phyloP scores from a whole-genome alignment of 1,139 yeast species.

The Zygotorulaspora mrakii region DNA sequence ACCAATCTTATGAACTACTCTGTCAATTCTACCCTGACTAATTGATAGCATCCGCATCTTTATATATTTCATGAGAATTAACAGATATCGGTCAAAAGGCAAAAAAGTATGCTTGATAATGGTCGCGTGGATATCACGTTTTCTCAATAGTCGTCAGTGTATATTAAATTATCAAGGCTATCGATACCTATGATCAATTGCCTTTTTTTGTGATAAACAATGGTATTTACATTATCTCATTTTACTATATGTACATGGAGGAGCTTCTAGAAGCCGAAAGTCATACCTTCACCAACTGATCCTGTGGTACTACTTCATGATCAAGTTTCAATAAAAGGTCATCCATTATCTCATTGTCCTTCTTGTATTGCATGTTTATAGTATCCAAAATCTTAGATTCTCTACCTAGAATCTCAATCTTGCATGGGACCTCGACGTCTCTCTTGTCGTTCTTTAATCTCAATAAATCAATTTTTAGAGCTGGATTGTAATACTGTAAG shows the following conservation, averaged over 20 bases:
- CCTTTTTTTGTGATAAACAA: too few relatives aligned
- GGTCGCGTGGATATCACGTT: background rate
- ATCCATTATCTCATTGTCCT: constrained; percentile 28
- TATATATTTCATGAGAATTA: background rate
- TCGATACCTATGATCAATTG: too few relatives aligned
- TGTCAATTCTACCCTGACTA: too few relatives aligned
- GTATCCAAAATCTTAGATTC: constrained; percentile 22
- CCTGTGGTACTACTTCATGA: constrained; percentile 26
- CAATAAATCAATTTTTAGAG: constrained; percentile 56
- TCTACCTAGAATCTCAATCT: constrained; percentile 31
- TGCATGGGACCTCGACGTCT: constrained; percentile 29
- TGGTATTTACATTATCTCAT: constrained; percentile 1
- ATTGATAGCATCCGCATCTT: too few relatives aligned
- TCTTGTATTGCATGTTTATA: constrained; percentile 32
- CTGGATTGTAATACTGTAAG: constrained; percentile 77
- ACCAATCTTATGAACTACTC: too few relatives aligned
- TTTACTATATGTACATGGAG: background rate
- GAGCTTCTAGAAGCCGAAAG: background rate
- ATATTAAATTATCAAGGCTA: too few relatives aligned
- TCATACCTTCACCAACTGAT: constrained; percentile 22
- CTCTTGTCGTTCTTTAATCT: constrained; percentile 46
- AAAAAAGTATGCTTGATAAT: background rate
- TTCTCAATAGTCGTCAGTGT: too few relatives aligned
- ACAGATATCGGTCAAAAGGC: background rate
- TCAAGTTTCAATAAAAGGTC: constrained; percentile 28